Evolutionary conservation across 1,139 yeast species (phyloP), one percentile per base, ranked within the genome.

Genomic region (Wickerhamomyces sp.): DNA sequence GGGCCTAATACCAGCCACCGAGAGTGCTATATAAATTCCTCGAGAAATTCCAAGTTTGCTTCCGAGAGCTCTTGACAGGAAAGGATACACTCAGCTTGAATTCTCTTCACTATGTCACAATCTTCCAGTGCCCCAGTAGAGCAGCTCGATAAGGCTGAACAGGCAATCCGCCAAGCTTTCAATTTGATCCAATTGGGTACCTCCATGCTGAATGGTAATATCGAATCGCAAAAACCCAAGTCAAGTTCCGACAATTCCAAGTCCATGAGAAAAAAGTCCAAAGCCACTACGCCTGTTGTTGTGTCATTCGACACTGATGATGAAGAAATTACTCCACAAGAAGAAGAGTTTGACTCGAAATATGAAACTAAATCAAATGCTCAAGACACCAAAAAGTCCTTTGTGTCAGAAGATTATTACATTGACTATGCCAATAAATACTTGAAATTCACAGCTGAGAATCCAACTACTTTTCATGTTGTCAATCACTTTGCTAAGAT

Each of bases 391-490:
- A 22, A n/a, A 13, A 28, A 16, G 1, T 18, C 24, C 10, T n/a
- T n/a, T n/a, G n/a, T n/a, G n/a, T 17, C 30, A 21, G 35, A 40
- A 18, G 54, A 55, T 34, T 63, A 55, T 42, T 67, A 53, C 46
- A 58, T 61, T 26, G 46, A 53, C 18, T 69, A 66, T 46, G 64
- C 81, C 17, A 55, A 68, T 12, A 63, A 68, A 23, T 79, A 75
- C 52, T 67, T 78, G 31, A 69, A 72, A 33, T 79, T 78, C 59
- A 76, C 83, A 31, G 70, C 70, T 46, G 54, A 62, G 23, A 72
- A 69, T 46, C 87, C 87, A 28, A 78, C 86, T 14, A 74, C 76
- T 18, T 77, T 61, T 58, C 86, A 78, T 49, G 81, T 72, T 17
- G 72, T 76, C 10, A 48, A 62, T 15, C 60, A 64, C 47, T 70